Evolutionary conservation across 176 grass and related monocot genomes (phyloP), one percentile per base, ranked within the genome.

Genomic region (Thinopyrum elongatum): DNA sequence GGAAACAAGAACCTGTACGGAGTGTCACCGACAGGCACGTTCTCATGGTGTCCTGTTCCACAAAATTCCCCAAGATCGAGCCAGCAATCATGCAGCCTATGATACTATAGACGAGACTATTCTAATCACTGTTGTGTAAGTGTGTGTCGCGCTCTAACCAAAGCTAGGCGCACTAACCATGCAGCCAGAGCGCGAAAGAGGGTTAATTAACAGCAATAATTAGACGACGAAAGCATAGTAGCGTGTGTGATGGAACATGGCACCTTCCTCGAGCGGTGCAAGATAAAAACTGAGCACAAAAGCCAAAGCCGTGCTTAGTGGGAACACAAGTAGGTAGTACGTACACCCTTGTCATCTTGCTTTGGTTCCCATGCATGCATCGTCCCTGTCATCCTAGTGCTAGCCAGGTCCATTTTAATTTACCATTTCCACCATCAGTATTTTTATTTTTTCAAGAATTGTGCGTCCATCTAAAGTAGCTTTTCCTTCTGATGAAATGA

Each of bases 171-270:
- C 42, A 44, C 31, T 69, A 69, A 69, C 8, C 3, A 21, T 3
- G 49, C 17, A 8, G n/a, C 70, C 8, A 15, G 23, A 73, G n/a
- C 16, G 36, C 70, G 36, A 72, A 2, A 3, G 51, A 8, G 6
- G 51, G 0, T 57, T 57, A 21, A 57, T 19, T 53, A 53, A 1
- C 7, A 6, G 44, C 7, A 12, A 13, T 25, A 10, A 27, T 46
- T 51, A 46, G 51, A 57, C 17, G 17, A 57, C 26, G 31, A 89
- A 69, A 82, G 46, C 42, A 65, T 44, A 44, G 42, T 14, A 83
- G 29, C 71, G 65, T 59, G 74, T 26, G 70, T 15, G 70, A 86
- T 28, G 77, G 76, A 79, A 87, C 89, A 83, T 80, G 89, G 21
- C 58, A 80, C 74, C 84, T 79, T 87, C 89, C 88, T 74, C 38